Evolutionary conservation across 1,284 basidiomycete genomes (phyloP).

Genomic region (Cryptococcus maquisensis): DNA sequence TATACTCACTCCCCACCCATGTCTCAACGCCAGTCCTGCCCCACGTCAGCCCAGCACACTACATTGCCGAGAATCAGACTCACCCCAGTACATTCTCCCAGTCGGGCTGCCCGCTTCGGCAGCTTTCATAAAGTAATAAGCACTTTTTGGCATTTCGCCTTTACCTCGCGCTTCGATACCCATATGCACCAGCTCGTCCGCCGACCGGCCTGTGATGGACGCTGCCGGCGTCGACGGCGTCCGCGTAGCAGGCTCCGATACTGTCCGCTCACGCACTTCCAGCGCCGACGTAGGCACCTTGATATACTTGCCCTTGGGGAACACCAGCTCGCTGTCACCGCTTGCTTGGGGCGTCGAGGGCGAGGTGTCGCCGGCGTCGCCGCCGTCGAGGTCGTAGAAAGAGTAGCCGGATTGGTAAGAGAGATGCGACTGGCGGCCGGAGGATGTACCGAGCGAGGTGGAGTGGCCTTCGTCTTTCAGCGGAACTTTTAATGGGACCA

Average conservation of each 20-base stretch:
- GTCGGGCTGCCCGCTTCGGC: slow-evolving; percentile 42
- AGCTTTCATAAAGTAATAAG: slow-evolving; percentile 46
- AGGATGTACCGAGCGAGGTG: not conserved
- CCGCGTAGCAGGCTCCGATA: slow-evolving; percentile 8
- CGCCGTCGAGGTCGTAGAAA: slow-evolving; percentile 36
- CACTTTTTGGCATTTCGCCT: slow-evolving; percentile 40
- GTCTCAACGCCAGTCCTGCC: slow-evolving; percentile 38
- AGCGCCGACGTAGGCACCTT: slow-evolving; percentile 29
- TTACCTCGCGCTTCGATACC: slow-evolving; percentile 36
- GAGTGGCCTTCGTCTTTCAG: slow-evolving; percentile 18
- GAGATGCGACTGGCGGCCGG: slow-evolving; percentile 21
- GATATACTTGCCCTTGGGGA: slow-evolving; percentile 21
- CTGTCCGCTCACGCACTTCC: slow-evolving; percentile 15
- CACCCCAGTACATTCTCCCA: slow-evolving; percentile 45
- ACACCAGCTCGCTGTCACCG: slow-evolving; percentile 5
- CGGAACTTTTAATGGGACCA: slow-evolving; percentile 20
- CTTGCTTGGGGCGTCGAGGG: slow-evolving; percentile 17
- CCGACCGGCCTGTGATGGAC: slow-evolving; percentile 6
- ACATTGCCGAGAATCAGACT: slow-evolving; percentile 5
- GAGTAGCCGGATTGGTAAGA: slow-evolving; percentile 37
- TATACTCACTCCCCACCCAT: slow-evolving; percentile 43
- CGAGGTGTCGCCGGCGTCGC: slow-evolving; percentile 2
- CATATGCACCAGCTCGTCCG: slow-evolving; percentile 27
- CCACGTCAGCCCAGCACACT: not conserved
- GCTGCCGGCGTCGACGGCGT: not conserved